Evolutionary conservation across 2,329 filamentous ascomycete species (phyloP), one percentile per base, ranked within the genome.

Genomic region (Diaporthe australafricana): DNA sequence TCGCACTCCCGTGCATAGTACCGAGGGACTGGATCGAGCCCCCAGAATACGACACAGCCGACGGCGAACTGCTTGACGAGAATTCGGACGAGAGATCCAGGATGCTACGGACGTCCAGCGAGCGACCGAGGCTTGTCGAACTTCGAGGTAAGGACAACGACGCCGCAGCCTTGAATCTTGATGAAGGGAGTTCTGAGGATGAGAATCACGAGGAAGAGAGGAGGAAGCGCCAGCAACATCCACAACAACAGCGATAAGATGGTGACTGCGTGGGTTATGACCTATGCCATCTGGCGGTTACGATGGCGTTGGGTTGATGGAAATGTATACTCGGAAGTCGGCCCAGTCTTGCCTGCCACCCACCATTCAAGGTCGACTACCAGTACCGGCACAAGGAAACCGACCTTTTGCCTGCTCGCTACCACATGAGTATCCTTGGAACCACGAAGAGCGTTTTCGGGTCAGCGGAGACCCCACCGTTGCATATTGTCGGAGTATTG

Each of bases 11-110:
- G 17, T 97, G 94, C 79, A 88, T 97, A 25, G 93, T 97, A 57
- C 94, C 94, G 16, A 87, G 88, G 73, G 93, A 95, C 78, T 96
- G 94, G 94, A 90, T 96, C 74, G 89, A 92, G 56, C 91, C 93
- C 63, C 94, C 94, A 2, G 93, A 95, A 76, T 92, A 90, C 78
- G 92, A 94, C 72, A 91, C 88, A 20, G 90, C 89, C 42, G 92
- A 94, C 73, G 93, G 92, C 72, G 91, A 91, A 78, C 84, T 94
- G 72, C 81, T 94, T 69, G 88, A 90, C 47, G 87, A 87, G 68
- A 84, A 87, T 22, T 80, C 82, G 1, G 81, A 87, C 74, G 91
- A 90, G 83, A 84, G 84, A 76, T 87, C 87, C 72, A 86, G 85
- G 73, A 93, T 91, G 90, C 82, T 92, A 68, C 83, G 85, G 57